Base-by-base conservation (phyloP, 2,329 filamentous ascomycete species). In the Rutstroemia sp. region DNA sequence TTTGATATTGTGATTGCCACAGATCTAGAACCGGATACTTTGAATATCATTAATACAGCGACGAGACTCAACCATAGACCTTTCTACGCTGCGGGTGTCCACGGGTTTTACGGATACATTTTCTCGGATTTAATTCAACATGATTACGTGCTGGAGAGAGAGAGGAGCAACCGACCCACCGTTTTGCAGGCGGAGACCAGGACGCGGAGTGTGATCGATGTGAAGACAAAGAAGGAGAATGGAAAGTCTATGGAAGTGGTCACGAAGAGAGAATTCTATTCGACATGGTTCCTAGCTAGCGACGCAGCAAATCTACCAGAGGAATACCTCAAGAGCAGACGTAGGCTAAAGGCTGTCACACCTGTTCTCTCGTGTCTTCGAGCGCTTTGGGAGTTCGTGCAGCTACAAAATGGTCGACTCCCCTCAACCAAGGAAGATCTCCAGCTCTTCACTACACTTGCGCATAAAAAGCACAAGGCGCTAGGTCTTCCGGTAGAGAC, bases 51-150 rank as follows among this genome's bases (percentile, higher is more conserved):
- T 74, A 96, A 97, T 73, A 89, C 89, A 21, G 87, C 88, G 27
- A 92, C 91, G 42, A 87, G 92, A 48, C 75, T 95, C 39, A 84
- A 87, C 59, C 80, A 83, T 60, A 83, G 84, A 48, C 85, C 91
- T 10, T 96, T 96, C 72, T 99, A 99, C 72, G 90, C 90, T 9
- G 88, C 91, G 38, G 87, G 85, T 51, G 83, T 87, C 2, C 89
- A 96, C 69, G 94, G 94, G 49, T 81, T 96, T 69, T 97, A 95
- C 70, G 94, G 94, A 56, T 99, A 89, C 74, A 88, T 96, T 63
- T 99, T 99, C 70, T 88, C 88, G 57, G 94, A 99, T 70, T 79
- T 99, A 21, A 90, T 96, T 64, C 81, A 86, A 66, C 94, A 99
- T 71, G 86, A 92, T 66, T 99, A 90, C 68, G 83, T 94, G 58